Evolutionary conservation across 2,329 filamentous ascomycete species (phyloP).

Genomic region (Teratosphaeriaceae sp.): DNA sequence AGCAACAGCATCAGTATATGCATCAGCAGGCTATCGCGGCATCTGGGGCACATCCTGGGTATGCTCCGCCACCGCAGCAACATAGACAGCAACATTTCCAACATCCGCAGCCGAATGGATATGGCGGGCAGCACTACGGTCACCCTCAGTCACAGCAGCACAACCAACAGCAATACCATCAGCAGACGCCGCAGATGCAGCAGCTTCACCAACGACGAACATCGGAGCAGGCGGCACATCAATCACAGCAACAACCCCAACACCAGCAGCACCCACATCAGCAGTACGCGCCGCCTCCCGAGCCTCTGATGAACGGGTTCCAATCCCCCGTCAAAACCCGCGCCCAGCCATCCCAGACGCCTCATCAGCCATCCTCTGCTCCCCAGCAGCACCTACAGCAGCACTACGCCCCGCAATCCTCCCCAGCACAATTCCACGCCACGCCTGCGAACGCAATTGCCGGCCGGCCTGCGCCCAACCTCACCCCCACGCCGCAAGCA

Average conservation of each 20-base stretch:
- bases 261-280: constrained; percentile 3
- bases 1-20: constrained; percentile 27
- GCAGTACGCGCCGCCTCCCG: neutral
- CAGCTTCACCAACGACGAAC: constrained; percentile 3
- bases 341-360: constrained; percentile 11
- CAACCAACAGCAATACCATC: constrained; percentile 12
- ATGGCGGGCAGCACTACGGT: constrained; percentile 2
- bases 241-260: constrained; percentile 6
- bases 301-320: constrained; percentile 25
- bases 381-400: constrained; percentile 2
- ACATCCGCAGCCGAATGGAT: constrained; percentile 4
- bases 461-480: constrained; percentile 22
- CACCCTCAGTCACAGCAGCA: constrained; percentile 6
- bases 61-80: constrained; percentile 11
- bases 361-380: constrained; percentile 8
- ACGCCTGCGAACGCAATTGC: constrained; percentile 20
- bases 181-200: constrained; percentile 1
- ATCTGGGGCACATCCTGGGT: constrained; percentile 18
- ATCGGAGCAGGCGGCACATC: neutral
- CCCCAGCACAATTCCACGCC: constrained; percentile 15
- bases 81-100: constrained; percentile 11
- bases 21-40: constrained; percentile 27
- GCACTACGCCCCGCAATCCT: constrained; percentile 12
- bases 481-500: constrained; percentile 13
- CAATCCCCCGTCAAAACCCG: constrained; percentile 21